A percentile compares a stretch with the other conserved stretches of the same genome.
Conservation (phyloP, 768 basidiomycete species). For the Suillus fuscotomentosus region DNA sequence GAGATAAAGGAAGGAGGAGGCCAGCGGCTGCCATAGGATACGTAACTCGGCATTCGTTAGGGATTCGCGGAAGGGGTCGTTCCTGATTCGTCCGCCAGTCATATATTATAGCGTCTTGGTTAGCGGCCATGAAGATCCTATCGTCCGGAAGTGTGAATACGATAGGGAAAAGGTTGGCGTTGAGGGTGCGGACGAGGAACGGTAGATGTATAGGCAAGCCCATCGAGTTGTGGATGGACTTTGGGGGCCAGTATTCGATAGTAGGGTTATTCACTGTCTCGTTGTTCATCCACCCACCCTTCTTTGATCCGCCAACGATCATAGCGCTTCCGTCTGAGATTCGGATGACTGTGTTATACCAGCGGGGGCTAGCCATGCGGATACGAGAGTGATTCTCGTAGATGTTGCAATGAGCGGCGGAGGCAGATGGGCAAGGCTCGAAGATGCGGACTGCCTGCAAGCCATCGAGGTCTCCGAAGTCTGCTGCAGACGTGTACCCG, state of each 20-base stretch:
- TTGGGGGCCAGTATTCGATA: slow-evolving; percentile 80
- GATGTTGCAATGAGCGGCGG: slow-evolving; percentile 53
- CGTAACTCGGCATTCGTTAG: slow-evolving; percentile 77
- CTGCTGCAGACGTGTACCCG: slow-evolving; percentile 58
- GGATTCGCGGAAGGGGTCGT: slow-evolving; percentile 60
- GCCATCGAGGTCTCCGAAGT: slow-evolving; percentile 76
- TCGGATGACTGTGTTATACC: slow-evolving; percentile 75
- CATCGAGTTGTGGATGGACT: slow-evolving; percentile 62
- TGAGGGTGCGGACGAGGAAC: slow-evolving; percentile 70
- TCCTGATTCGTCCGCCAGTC: slow-evolving; percentile 69
- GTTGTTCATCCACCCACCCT: slow-evolving; percentile 87
- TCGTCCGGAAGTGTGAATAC: slow-evolving; percentile 72
- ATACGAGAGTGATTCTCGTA: slow-evolving; percentile 63
- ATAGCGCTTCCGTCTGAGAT: slow-evolving; percentile 78
- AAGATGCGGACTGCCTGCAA: slow-evolving; percentile 73
- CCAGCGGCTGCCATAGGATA: slow-evolving; percentile 82
- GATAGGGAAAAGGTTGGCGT: slow-evolving; percentile 82
- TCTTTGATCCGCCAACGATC: slow-evolving; percentile 79
- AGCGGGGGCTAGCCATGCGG: slow-evolving; percentile 75
- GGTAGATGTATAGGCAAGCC: slow-evolving; percentile 63
- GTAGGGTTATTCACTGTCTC: slow-evolving; percentile 79
- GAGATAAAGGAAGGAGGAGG: slow-evolving; percentile 68
- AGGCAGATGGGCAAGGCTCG: slow-evolving; percentile 55
- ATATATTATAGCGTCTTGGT: slow-evolving; percentile 77
- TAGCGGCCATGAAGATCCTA: slow-evolving; percentile 72